These are phyloP conservation scores for Holtermanniella nyarrowii DNA, from an alignment of 768 basidiomycete genomes.

Conservation along the genomic window DNA sequence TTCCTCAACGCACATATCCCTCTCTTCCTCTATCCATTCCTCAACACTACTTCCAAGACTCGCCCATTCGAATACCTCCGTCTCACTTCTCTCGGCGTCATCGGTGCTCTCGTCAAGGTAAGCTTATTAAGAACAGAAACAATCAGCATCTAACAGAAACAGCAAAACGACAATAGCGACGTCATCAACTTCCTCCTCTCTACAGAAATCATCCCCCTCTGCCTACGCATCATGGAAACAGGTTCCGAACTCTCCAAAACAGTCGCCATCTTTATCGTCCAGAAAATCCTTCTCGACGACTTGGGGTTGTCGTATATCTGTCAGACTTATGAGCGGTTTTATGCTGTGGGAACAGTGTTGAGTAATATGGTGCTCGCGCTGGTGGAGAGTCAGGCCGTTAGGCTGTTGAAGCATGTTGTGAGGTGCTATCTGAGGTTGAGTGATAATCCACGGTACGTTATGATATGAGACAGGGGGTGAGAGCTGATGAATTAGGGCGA, in stretches of 20 bases:
- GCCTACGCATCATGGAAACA: constrained; percentile 98
- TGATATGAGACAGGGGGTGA: background rate
- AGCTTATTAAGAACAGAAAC: constrained; percentile 10
- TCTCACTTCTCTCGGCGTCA: constrained; percentile 97
- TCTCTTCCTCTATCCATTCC: constrained; percentile 86
- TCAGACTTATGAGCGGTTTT: constrained; percentile 99
- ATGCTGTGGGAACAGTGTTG: constrained; percentile 94
- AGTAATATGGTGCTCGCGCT: constrained; percentile 98
- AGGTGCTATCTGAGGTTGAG: constrained; percentile 91
- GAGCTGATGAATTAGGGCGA: constrained; percentile 53
- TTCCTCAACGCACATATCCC: constrained; percentile 97
- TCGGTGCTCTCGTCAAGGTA: constrained; percentile 96
- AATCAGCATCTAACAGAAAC: constrained; percentile 1
- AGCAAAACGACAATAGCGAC: constrained; percentile 99
- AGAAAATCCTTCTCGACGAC: constrained; percentile 89
- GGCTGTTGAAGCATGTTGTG: constrained; percentile 94
- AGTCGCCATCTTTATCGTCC: constrained; percentile 98
- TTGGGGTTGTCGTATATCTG: constrained; percentile 97
- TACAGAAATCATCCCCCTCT: constrained; percentile 98
- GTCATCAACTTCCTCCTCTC: constrained; percentile 98
- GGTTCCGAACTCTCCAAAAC: constrained; percentile 97
- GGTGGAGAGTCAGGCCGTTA: constrained; percentile 93
- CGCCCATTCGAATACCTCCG: constrained; percentile 99
- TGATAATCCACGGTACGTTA: constrained; percentile 77
- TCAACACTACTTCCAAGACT: constrained; percentile 98